Base-by-base conservation (phyloP, 352 stramenopile genomes). In the Globisporangium nodosum region DNA sequence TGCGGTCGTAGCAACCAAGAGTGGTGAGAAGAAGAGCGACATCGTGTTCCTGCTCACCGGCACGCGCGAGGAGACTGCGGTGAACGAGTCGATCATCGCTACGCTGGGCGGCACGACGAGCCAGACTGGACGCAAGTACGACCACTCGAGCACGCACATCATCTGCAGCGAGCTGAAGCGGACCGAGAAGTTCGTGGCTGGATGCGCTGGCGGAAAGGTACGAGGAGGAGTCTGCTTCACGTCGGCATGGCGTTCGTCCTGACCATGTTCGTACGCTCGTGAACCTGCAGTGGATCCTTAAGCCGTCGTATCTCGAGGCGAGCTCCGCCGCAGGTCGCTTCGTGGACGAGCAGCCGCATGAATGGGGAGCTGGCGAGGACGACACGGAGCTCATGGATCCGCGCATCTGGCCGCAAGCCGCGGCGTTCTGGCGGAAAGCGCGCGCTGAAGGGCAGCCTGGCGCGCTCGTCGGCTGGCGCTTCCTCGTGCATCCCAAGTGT, bases 101-200 rank as follows among this genome's bases (percentile, higher is more conserved):
- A 71, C 69, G 2, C 63, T 95, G 18, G 84, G 81, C 46, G 84
- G 75, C 42, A 71, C 56, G 16, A 76, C 91, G 16, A 87, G 83
- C 58, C 63, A 87, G 27, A 85, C 74, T 37, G 78, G 75, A 42
- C 77, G 86, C 27, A 74, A 76, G 18, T 95, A 78, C 63, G 84
- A 95, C 43, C 71, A 58, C 45, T 68, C 68, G 21, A 87, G 84
- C 64, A 93, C 86, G 3, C 82, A 95, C 64, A 88, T 95, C 64
- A 91, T 95, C 58, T 94, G 81, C 64, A 92, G 77, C 39, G 82
- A 94, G 56, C 73, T 95, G 30, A 92, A 92, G 69, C 78, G 86
- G 3, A 95, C 86, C 4, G 86, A 95, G 60, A 95, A 95, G 61
- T 91, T 95, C 56, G 74, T 95, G 20, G 78, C 81, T 31, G 86